phyloP scores from a whole-genome alignment of 2,329 filamentous ascomycete genomes.

The Proliferodiscus dingleyae region DNA sequence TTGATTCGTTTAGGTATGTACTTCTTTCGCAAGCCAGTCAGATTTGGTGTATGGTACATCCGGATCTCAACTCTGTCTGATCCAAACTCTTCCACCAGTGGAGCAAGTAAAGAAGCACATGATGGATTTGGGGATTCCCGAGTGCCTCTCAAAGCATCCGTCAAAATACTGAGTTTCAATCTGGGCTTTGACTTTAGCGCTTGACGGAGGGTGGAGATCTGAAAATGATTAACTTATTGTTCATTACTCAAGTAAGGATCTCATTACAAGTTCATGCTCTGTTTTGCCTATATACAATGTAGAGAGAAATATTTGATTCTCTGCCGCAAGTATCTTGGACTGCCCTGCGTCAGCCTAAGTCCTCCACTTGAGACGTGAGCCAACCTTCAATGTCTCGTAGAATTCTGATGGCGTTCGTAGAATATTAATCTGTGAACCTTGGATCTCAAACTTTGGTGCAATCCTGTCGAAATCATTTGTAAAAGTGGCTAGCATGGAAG shows the following conservation, averaged over 20 bases:
- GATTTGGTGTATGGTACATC: constrained; percentile 97
- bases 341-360: constrained; percentile 36
- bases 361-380: constrained; percentile 13
- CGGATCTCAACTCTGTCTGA: constrained; percentile 80
- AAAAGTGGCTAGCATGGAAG: constrained; percentile 51
- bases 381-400: constrained; percentile 83
- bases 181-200: constrained; percentile 70
- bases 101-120: constrained; percentile 80
- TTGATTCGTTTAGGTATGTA: constrained; percentile 86
- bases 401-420: constrained; percentile 81
- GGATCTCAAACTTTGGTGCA: constrained; percentile 83
- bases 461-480: constrained; percentile 78
- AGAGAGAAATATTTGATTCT: constrained; percentile 81
- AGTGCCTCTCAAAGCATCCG: constrained; percentile 86
- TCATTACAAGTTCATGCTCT: constrained; percentile 72
- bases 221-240: constrained; percentile 12
- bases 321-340: constrained; percentile 76
- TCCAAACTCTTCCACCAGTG: constrained; percentile 81
- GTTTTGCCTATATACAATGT: constrained; percentile 95
- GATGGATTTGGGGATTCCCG: constrained; percentile 82
- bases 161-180: constrained; percentile 81
- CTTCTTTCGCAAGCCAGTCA: constrained; percentile 81
- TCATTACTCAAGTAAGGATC: constrained; percentile 13
- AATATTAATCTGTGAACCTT: constrained; percentile 74
- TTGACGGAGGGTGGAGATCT: constrained; percentile 72